A percentile compares a stretch with the other conserved stretches of the same genome.
Evolutionary conservation across 768 basidiomycete species (phyloP).

Genomic region (Collybiopsis luxurians): DNA sequence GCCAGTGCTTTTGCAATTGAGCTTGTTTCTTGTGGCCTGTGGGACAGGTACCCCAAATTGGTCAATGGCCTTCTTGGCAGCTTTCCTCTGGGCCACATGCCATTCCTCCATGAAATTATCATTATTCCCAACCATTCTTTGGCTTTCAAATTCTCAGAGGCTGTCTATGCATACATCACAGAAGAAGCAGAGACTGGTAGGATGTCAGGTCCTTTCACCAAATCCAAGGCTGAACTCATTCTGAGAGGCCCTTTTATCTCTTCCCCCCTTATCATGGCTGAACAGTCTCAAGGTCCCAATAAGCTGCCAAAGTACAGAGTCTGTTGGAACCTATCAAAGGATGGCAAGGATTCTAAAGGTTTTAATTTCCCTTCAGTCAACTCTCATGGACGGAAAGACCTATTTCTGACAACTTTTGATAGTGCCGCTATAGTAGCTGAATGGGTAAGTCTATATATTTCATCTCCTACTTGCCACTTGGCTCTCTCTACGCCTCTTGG

Average conservation of each 20-base stretch:
- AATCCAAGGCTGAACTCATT: conserved; percentile 9
- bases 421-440: conserved; percentile 10
- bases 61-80: not conserved
- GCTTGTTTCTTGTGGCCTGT: not conserved
- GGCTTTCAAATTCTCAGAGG: not conserved
- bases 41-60: not conserved
- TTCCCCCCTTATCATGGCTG: conserved; percentile 16
- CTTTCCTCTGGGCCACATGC: not conserved
- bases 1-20: not conserved
- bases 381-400: conserved; percentile 9
- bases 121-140: conserved; percentile 23
- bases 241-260: conserved; percentile 13
- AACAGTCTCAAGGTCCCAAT: conserved; percentile 11
- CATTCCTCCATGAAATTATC: conserved; percentile 6
- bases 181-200: conserved; percentile 14
- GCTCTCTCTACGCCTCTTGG: too few relatives aligned
- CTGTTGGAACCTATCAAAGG: conserved; percentile 17
- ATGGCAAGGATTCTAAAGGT: not conserved
- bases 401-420: conserved; percentile 16
- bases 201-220: conserved; percentile 12
- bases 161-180: conserved; percentile 14
- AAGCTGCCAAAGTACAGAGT: conserved; percentile 13
- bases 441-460: conserved; percentile 10
- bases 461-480: not conserved
- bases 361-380: conserved; percentile 9